These are phyloP conservation scores for Cladosporium sp. DNA, from an alignment of 2,329 filamentous ascomycete genomes.

Conservation along the genomic window DNA sequence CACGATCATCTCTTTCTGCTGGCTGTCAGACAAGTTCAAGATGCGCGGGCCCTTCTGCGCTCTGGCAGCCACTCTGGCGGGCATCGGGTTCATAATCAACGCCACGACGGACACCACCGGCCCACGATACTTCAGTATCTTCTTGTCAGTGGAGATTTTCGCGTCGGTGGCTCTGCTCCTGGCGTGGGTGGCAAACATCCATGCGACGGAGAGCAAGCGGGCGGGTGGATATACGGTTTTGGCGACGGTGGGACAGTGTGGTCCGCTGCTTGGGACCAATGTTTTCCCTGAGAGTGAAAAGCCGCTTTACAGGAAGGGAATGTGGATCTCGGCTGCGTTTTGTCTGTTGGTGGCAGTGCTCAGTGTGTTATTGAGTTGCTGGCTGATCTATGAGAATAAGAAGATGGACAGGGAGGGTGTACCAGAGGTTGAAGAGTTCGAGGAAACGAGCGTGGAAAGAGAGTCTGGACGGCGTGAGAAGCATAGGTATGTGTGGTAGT, in stretches of 20 bases:
- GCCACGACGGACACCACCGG: conserved; percentile 39
- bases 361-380: conserved; percentile 54
- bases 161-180: conserved; percentile 41
- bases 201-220: conserved; percentile 42
- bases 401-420: conserved; percentile 55
- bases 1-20: conserved; percentile 41
- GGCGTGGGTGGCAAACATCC: conserved; percentile 43
- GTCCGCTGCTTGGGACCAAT: conserved; percentile 16
- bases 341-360: conserved; percentile 62
- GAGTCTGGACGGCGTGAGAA: conserved; percentile 22
- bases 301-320: conserved; percentile 57
- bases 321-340: conserved; percentile 62
- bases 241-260: conserved; percentile 41
- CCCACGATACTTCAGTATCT: conserved; percentile 43
- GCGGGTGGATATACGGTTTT: conserved; percentile 43
- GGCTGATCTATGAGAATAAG: conserved; percentile 63
- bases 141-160: conserved; percentile 45
- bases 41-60: conserved; percentile 45
- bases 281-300: conserved; percentile 55
- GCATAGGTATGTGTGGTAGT: conserved; percentile 29
- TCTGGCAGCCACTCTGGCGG: conserved; percentile 40
- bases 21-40: conserved; percentile 42
- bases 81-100: conserved; percentile 46
- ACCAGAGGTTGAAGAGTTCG: conserved; percentile 30
- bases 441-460: conserved; percentile 27